phyloP scores from a whole-genome alignment of 2,329 filamentous ascomycete genomes.

The Drechslerella dactyloides region DNA sequence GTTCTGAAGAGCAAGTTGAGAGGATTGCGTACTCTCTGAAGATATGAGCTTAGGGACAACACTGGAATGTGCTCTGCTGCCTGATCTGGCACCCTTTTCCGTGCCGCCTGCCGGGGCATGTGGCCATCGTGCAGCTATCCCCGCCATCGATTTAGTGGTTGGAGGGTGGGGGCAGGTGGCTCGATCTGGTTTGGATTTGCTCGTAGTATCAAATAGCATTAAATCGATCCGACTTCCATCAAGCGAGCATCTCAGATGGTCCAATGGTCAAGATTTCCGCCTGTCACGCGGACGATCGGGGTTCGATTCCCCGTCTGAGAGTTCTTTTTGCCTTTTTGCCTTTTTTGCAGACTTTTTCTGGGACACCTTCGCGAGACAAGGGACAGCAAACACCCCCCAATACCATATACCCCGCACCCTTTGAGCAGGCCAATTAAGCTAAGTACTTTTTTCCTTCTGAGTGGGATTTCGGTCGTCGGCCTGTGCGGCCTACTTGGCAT shows the following conservation, averaged over 20 bases:
- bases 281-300: slow-evolving; percentile 45
- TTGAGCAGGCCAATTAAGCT: too few relatives aligned
- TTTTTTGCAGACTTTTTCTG: background rate
- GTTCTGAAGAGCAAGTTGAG: too few relatives aligned
- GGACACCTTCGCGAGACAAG: too few relatives aligned
- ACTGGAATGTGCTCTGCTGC: background rate
- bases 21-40: too few relatives aligned
- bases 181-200: background rate
- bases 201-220: background rate
- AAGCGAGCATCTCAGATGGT: slow-evolving; percentile 33
- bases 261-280: slow-evolving; percentile 46
- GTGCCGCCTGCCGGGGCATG: background rate
- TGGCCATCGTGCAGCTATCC: background rate
- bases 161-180: background rate
- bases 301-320: slow-evolving; percentile 49
- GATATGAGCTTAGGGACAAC: too few relatives aligned
- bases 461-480: too few relatives aligned
- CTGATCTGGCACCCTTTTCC: background rate
- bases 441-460: too few relatives aligned
- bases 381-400: too few relatives aligned
- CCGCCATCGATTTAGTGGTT: background rate
- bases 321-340: slow-evolving; percentile 11
- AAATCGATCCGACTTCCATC: background rate
- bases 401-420: too few relatives aligned
- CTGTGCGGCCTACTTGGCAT: too few relatives aligned